Base-by-base conservation (phyloP, 78 protist species). In the Acrasis kona region DNA sequence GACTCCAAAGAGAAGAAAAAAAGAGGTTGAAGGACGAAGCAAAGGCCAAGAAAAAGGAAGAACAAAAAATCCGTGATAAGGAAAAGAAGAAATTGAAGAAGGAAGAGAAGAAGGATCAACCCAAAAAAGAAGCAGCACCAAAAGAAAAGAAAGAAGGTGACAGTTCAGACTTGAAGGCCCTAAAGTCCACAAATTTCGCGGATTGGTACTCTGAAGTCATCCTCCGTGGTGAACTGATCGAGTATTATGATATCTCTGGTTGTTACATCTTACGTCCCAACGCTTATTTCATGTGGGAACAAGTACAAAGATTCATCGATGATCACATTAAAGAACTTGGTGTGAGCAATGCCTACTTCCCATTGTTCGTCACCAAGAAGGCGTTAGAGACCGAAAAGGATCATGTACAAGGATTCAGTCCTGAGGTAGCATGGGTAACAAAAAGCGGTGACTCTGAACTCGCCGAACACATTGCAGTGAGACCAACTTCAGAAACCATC, bases 351-450 rank as follows among this genome's bases (percentile, higher is more conserved):
- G 79, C 89, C 50, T 94, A 96, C 70, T 97, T 97, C 90, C 99
- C 99, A 57, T 73, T 93, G 80, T 93, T 97, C 10, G 97, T 97
- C 58, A 68, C 95, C 9, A 73, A 90, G 82, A 4, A 19, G n/a
- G 82, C 79, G 37, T 67, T 79, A 19, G 31, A 70, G 69, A 3
- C 29, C 29, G 82, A 79, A 76, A 39, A 34, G 76, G 66, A 1
- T 65, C 83, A 79, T 34, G 78, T 79, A 35, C 74, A 81, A 37
- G 42, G 71, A n/a, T 81, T 65, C 61, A 3, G 80, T 29, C 40
- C 79, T 10, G 87, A 88, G 77, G 98, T 95, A 2, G 98, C 98
- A 3, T 97, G 99, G 99, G 99, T 97, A 39, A 95, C 98, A 38
- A 78, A 81, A 71, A 39, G 91, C 7, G 97, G 99, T n/a, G 29